phyloP scores from a whole-genome alignment of 306 rosid species.

The Pachyrhizus erosus region DNA sequence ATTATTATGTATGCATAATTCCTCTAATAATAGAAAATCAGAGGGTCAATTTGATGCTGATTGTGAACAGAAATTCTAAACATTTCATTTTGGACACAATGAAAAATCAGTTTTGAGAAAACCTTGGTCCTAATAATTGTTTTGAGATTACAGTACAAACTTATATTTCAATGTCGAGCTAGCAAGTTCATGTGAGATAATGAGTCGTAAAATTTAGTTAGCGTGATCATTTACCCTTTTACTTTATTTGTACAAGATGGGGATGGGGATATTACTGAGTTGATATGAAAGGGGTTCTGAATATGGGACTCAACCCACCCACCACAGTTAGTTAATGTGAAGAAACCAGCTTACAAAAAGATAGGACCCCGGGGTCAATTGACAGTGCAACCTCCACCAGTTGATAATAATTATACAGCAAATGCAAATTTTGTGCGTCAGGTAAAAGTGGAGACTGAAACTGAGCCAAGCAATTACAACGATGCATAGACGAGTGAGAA shows the following conservation, averaged over 20 bases:
- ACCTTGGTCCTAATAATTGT: neutral
- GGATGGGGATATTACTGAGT: neutral
- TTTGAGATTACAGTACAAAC: neutral
- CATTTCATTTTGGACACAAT: neutral
- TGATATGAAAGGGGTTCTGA: neutral
- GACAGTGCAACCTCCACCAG: constrained; percentile 36
- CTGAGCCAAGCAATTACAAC: constrained; percentile 30
- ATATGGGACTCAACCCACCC: constrained; percentile 4
- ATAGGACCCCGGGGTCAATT: constrained; percentile 12
- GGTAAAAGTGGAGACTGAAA: constrained; percentile 37
- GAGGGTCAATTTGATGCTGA: neutral
- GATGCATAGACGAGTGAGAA: constrained; percentile 26
- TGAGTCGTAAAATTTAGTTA: neutral
- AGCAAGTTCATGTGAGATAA: neutral
- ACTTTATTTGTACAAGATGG: neutral
- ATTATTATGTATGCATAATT: neutral
- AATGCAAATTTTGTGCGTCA: constrained; percentile 43
- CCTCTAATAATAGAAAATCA: neutral
- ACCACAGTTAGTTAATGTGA: constrained; percentile 20
- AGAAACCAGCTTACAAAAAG: neutral
- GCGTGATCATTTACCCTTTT: constrained; percentile 41
- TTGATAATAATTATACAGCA: constrained; percentile 42
- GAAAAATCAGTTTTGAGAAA: neutral
- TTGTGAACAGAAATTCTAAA: neutral
- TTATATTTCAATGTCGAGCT: neutral